Percentiles rank a stretch among this genome's conserved stretches.
Evolutionary conservation across 805 yeast genomes (phyloP).

Genomic region (Yamadazyma sp.): DNA sequence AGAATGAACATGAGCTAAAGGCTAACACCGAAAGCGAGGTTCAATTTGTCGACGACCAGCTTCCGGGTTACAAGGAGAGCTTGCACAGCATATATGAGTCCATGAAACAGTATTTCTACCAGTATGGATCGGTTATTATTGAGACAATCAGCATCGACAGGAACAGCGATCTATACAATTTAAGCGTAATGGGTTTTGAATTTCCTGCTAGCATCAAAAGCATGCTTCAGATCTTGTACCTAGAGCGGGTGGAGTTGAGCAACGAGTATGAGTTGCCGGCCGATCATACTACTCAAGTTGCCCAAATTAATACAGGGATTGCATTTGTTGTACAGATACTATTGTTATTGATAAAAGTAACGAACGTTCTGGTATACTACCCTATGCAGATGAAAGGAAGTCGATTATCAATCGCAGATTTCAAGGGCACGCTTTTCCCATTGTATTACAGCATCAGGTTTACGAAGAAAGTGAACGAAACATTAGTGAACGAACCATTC

Average conservation of each 20-base stretch:
- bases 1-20: conserved; percentile 9
- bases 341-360: conserved; percentile 23
- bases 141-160: conserved; percentile 30
- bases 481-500: conserved; percentile 25
- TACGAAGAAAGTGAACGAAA: conserved; percentile 21
- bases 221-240: conserved; percentile 29
- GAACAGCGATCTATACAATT: conserved; percentile 21
- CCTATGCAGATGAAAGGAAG: conserved; percentile 25
- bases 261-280: conserved; percentile 12
- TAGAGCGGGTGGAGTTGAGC: conserved; percentile 11
- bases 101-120: conserved; percentile 22
- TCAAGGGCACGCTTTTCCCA: conserved; percentile 23
- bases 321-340: conserved; percentile 30
- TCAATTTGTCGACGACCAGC: conserved; percentile 27
- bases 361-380: conserved; percentile 28
- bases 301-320: conserved; percentile 33
- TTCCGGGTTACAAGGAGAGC: conserved; percentile 28
- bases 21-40: conserved; percentile 20
- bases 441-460: conserved; percentile 25
- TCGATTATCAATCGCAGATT: conserved; percentile 25
- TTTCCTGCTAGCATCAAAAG: conserved; percentile 35
- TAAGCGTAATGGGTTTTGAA: conserved; percentile 33
- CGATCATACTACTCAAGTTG: conserved; percentile 16
- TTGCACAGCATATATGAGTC: conserved; percentile 12
- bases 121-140: conserved; percentile 19